Conservation (phyloP, 129 eudicot species). For the Deinandra increscens region DNA sequence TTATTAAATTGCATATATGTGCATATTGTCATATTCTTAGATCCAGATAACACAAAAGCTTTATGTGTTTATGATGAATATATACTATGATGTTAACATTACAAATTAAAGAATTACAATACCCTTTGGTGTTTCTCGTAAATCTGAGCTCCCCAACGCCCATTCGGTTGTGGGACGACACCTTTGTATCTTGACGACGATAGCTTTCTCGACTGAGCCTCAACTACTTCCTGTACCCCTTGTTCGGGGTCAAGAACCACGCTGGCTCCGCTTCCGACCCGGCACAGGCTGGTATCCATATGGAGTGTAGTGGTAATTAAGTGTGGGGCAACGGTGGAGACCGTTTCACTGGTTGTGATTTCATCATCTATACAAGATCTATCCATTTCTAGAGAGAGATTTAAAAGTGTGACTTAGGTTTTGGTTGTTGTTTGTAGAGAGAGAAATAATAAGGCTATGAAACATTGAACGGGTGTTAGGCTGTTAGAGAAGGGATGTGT, state of each 20-base stretch:
- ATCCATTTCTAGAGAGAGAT: slow-evolving; percentile 47
- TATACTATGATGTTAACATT: neutral
- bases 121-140: slow-evolving; percentile 87
- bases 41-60: neutral
- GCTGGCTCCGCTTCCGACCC: slow-evolving; percentile 56
- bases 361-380: slow-evolving; percentile 48
- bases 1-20: neutral
- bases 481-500: slow-evolving; percentile 29
- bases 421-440: slow-evolving; percentile 16
- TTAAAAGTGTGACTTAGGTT: too few species aligned
- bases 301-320: slow-evolving; percentile 21
- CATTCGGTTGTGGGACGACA: slow-evolving; percentile 93
- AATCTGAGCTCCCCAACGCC: slow-evolving; percentile 95
- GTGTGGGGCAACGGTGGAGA: slow-evolving; percentile 25
- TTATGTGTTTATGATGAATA: neutral
- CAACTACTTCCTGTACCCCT: slow-evolving; percentile 65
- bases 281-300: slow-evolving; percentile 22
- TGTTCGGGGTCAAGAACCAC: slow-evolving; percentile 45
- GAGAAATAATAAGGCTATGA: slow-evolving; percentile 20
- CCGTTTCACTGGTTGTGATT: slow-evolving; percentile 52
- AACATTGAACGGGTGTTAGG: slow-evolving; percentile 6
- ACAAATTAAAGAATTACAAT: too few species aligned
- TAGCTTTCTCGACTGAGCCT: slow-evolving; percentile 72
- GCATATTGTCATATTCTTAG: neutral
- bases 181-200: slow-evolving; percentile 85